Conservation (phyloP, 2,329 filamentous ascomycete species). For the Nemania diffusa region DNA sequence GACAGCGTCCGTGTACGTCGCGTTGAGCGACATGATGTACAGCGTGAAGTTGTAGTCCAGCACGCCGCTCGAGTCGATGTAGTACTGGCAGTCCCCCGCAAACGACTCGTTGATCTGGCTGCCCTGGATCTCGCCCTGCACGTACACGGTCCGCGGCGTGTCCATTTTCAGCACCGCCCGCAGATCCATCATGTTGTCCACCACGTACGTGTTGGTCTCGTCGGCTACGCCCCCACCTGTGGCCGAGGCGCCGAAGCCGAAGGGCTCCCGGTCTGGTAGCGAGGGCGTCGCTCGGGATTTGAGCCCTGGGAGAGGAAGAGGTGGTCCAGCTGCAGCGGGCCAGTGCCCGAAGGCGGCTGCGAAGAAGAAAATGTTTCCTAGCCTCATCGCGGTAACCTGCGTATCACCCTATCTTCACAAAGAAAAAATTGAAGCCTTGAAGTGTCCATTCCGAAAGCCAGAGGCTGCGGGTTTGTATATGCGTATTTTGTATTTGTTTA, state of each 20-base stretch:
- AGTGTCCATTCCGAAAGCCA: neutral
- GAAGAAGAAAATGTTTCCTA: slow-evolving; percentile 5
- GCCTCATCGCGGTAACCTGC: slow-evolving; percentile 13
- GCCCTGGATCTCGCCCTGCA: slow-evolving; percentile 36
- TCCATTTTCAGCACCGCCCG: slow-evolving; percentile 30
- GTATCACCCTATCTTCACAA: neutral
- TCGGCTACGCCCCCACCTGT: slow-evolving; percentile 32
- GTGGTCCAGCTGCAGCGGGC: slow-evolving; percentile 1
- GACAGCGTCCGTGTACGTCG: slow-evolving; percentile 37
- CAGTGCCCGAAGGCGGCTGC: slow-evolving; percentile 13
- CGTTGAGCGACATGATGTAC: slow-evolving; percentile 37
- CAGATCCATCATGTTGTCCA: slow-evolving; percentile 40
- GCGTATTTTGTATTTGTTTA: slow-evolving; percentile 3
- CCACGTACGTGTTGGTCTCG: slow-evolving; percentile 33
- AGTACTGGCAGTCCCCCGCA: slow-evolving; percentile 35
- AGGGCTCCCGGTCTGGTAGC: slow-evolving; percentile 37
- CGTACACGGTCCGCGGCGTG: slow-evolving; percentile 35
- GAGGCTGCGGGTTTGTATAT: neutral
- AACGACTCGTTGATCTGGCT: slow-evolving; percentile 37
- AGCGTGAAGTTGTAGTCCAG: slow-evolving; percentile 38
- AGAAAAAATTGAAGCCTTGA: neutral
- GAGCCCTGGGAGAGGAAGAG: neutral
- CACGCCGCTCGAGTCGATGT: slow-evolving; percentile 37
- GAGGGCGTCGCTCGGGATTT: neutral
- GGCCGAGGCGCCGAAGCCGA: slow-evolving; percentile 35